Evolutionary conservation across 768 basidiomycete species (phyloP).

Genomic region (Coprinopsis strossmayeri): DNA sequence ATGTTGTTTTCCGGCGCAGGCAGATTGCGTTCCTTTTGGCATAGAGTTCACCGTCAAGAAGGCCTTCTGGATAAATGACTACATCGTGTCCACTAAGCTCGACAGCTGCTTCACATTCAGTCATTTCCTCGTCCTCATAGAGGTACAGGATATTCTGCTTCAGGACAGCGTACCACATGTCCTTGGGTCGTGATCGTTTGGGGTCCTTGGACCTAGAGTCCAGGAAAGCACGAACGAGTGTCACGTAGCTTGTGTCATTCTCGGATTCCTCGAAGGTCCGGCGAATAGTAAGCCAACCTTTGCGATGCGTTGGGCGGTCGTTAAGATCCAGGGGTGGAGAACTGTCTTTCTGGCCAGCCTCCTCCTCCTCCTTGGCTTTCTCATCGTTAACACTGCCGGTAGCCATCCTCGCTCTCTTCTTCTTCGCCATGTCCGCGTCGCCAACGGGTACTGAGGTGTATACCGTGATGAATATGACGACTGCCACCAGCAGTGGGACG

Average conservation of each 20-base stretch:
- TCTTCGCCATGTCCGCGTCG: slow-evolving; percentile 41
- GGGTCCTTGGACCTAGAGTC: slow-evolving; percentile 83
- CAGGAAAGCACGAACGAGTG: slow-evolving; percentile 72
- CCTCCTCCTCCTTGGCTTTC: slow-evolving; percentile 23
- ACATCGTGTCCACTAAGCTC: slow-evolving; percentile 79
- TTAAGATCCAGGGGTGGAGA: slow-evolving; percentile 32
- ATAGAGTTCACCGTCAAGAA: slow-evolving; percentile 85
- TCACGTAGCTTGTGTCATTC: slow-evolving; percentile 66
- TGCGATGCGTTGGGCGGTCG: slow-evolving; percentile 60
- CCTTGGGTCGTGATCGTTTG: slow-evolving; percentile 77
- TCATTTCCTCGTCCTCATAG: slow-evolving; percentile 89
- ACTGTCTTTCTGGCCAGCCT: slow-evolving; percentile 1
- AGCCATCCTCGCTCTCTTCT: slow-evolving; percentile 26
- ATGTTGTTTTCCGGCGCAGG: slow-evolving; percentile 45
- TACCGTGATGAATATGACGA: slow-evolving; percentile 51
- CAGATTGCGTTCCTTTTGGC: slow-evolving; percentile 87
- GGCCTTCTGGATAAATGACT: slow-evolving; percentile 63
- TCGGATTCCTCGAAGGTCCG: slow-evolving; percentile 66
- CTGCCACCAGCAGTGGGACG: slow-evolving; percentile 67
- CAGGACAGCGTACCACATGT: slow-evolving; percentile 88
- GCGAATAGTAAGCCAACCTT: slow-evolving; percentile 80
- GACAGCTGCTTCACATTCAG: slow-evolving; percentile 87
- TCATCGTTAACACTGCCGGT: slow-evolving; percentile 19
- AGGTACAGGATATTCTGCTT: slow-evolving; percentile 90
- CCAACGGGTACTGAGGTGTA: slow-evolving; percentile 86